Evolutionary conservation across 441 rosid species (phyloP).

Genomic region (Lagerstroemia fauriei): DNA sequence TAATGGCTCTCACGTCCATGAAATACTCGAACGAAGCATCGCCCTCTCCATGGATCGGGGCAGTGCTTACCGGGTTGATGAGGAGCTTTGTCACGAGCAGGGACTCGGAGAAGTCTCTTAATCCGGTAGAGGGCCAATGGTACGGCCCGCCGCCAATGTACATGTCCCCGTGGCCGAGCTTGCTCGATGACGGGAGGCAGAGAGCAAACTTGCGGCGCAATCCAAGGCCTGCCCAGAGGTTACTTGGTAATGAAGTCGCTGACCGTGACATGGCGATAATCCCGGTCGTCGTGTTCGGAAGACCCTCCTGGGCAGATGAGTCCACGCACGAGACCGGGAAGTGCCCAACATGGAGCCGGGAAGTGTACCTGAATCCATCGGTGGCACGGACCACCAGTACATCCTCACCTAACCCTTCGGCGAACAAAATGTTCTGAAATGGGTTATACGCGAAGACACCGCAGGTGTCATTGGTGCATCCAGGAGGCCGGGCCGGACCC

Average conservation of each 20-base stretch:
- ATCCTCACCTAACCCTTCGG: conserved; percentile 20
- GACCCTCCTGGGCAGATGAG: background rate
- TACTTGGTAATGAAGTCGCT: conserved; percentile 17
- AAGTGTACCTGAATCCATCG: conserved; percentile 28
- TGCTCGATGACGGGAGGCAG: conserved; percentile 32
- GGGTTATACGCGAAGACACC: conserved; percentile 8
- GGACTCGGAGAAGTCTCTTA: conserved; percentile 24
- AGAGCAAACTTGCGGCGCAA: conserved; percentile 22
- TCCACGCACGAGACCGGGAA: conserved; percentile 28
- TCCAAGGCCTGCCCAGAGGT: conserved; percentile 11
- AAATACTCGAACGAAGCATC: conserved; percentile 36
- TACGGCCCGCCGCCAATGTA: conserved; percentile 37
- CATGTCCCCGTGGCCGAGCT: conserved; percentile 19
- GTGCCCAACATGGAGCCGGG: background rate
- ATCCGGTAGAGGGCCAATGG: conserved; percentile 13
- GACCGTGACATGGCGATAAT: conserved; percentile 28
- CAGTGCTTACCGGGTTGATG: conserved; percentile 16
- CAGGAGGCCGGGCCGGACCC: background rate
- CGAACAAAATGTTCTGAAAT: background rate
- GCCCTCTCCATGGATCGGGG: background rate
- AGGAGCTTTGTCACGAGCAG: conserved; percentile 35
- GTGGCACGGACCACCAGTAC: conserved; percentile 27
- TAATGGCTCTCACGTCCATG: conserved; percentile 20
- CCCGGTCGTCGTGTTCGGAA: conserved; percentile 25
- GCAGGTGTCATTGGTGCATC: conserved; percentile 32